These are phyloP conservation scores for Fistulinella cinereoalba DNA, from an alignment of 1,284 basidiomycete species.

Conservation along the genomic window DNA sequence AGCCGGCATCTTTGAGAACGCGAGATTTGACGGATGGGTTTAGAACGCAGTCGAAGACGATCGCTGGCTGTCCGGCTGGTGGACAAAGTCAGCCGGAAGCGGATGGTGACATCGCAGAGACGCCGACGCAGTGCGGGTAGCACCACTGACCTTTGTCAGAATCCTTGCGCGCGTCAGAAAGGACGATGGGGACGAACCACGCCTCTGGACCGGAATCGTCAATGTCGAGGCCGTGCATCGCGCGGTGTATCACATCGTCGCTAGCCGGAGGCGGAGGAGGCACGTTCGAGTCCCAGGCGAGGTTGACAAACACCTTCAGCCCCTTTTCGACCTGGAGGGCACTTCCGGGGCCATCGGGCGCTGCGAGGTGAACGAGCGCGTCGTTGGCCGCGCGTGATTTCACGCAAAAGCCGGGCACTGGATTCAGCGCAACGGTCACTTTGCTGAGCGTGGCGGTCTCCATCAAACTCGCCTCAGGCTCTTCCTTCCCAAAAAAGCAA, in stretches of 20 bases:
- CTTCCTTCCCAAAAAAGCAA: slow-evolving; percentile 6
- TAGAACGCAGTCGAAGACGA: slow-evolving; percentile 72
- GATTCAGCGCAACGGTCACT: slow-evolving; percentile 23
- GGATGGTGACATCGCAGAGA: background rate
- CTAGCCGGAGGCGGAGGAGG: slow-evolving; percentile 60
- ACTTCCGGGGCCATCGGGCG: background rate
- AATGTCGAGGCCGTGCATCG: slow-evolving; percentile 50
- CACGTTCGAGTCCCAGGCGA: slow-evolving; percentile 63
- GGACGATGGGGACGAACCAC: slow-evolving; percentile 70
- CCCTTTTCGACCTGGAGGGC: slow-evolving; percentile 39
- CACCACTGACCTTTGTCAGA: slow-evolving; percentile 61
- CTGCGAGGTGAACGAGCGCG: slow-evolving; percentile 10
- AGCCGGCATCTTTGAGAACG: slow-evolving; percentile 54
- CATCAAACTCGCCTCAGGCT: slow-evolving; percentile 24
- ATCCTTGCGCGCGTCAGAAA: slow-evolving; percentile 61
- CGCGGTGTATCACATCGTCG: slow-evolving; percentile 53
- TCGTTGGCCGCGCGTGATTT: slow-evolving; percentile 26
- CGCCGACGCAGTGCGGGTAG: slow-evolving; percentile 4
- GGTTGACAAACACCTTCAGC: slow-evolving; percentile 68
- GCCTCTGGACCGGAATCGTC: slow-evolving; percentile 37
- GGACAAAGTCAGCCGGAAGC: background rate
- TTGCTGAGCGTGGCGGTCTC: slow-evolving; percentile 13
- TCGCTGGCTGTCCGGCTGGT: slow-evolving; percentile 60
- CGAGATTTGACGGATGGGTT: slow-evolving; percentile 57
- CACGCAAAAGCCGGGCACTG: slow-evolving; percentile 33